These are phyloP conservation scores for Cucurbita pepo DNA, from an alignment of 306 rosid genomes.

Conservation along the genomic window DNA sequence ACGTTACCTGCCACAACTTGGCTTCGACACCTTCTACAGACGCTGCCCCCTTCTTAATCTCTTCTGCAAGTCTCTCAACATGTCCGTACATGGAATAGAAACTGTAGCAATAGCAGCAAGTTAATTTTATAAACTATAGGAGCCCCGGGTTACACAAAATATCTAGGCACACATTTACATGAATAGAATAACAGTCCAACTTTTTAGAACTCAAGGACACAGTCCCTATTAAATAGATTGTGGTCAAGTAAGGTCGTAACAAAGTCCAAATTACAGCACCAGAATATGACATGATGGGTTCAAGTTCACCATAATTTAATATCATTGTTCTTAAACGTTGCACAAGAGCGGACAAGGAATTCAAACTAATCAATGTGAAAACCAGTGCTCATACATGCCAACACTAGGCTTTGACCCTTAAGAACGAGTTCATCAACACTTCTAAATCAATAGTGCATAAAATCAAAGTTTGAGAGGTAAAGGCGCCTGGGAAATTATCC, in stretches of 20 bases:
- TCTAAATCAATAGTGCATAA: neutral
- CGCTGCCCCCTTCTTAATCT: conserved; percentile 75
- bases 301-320: neutral
- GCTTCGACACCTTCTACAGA: conserved; percentile 88
- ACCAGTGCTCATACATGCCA: neutral
- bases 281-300: neutral
- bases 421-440: neutral
- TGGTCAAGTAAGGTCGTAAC: too few relatives aligned
- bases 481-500: neutral
- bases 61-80: conserved; percentile 82
- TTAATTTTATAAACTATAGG: neutral
- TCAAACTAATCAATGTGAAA: neutral
- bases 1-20: conserved; percentile 69
- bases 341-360: neutral
- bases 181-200: neutral
- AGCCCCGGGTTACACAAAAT: neutral
- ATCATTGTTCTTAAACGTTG: neutral
- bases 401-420: neutral
- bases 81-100: conserved; percentile 95
- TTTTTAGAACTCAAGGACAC: neutral
- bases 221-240: too few relatives aligned
- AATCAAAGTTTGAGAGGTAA: neutral
- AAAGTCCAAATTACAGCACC: neutral
- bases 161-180: neutral
- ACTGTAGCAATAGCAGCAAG: conserved; percentile 25